Base-by-base conservation (phyloP, 2,329 filamentous ascomycete genomes). In the Xylaria sp. region DNA sequence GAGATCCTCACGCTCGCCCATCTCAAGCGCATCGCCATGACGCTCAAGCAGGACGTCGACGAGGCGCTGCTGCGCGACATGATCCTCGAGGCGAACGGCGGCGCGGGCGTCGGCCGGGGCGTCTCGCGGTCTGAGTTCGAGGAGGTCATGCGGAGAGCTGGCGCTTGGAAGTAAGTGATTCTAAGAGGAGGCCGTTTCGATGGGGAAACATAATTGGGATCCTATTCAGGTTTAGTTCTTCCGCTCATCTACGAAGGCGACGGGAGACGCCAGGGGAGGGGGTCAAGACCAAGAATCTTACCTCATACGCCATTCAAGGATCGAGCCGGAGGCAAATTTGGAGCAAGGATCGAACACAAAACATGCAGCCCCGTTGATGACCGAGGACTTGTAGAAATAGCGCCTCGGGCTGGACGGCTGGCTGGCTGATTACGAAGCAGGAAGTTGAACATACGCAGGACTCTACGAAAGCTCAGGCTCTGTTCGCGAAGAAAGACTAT, bases 41-140 rank as follows among this genome's bases (percentile, higher is more conserved):
- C 93, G 75, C 82, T 99, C 75, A 93, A 94, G 81, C 94, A 97
- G 81, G 93, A 91, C 70, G 90, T 97, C 28, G 88, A 89, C 68
- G 96, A 98, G 76, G 91, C 93, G 58, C 82, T 97, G 77, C 83
- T 99, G 77, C 89, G 89, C 82, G 94, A 98, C 83, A 99, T 99
- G 96, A 91, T 99, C 67, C 84, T 94, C 58, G 95, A 98, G 84
- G 96, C 95, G 58, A 98, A 97, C 80, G 93, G 92, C 2, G 94
- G 93, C 1, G 89, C 87, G 3, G 91, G 92, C 18, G 87, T 92
- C 12, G 88, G 85, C 46, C 87, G 84, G 66, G 93, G 92, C 8
- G 95, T 97, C 10, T 88, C 85, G 50, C 84, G 90, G 77, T 90
- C 92, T 62, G 93, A 98, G 77, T 97, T 97, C 81, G 91, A 94